These are phyloP conservation scores for Sporobolomyces phaffii DNA, from an alignment of 768 basidiomycete species.

Conservation along the genomic window DNA sequence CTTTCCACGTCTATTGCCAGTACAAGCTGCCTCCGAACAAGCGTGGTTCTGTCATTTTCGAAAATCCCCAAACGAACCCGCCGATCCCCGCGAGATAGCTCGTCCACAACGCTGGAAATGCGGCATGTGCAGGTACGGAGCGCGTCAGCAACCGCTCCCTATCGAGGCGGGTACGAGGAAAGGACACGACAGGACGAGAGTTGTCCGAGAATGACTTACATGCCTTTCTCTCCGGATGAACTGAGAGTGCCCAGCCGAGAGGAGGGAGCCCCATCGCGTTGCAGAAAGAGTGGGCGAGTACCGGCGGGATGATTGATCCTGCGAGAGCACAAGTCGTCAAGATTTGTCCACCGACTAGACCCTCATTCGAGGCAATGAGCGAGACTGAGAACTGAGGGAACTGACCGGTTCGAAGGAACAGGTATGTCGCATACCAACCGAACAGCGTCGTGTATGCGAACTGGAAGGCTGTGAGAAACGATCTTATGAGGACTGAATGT, in stretches of 20 bases:
- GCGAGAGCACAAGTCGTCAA: too few relatives aligned
- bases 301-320: constrained; percentile 66
- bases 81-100: constrained; percentile 60
- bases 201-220: constrained; percentile 18
- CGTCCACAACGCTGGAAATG: constrained; percentile 56
- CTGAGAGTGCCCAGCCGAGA: constrained; percentile 55
- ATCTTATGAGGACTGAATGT: too few relatives aligned
- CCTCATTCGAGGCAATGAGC: background rate
- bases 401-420: constrained; percentile 72
- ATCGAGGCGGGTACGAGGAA: too few relatives aligned
- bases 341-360: too few relatives aligned
- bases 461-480: constrained; percentile 64
- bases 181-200: background rate
- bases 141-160: too few relatives aligned
- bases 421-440: constrained; percentile 76
- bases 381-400: background rate
- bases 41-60: constrained; percentile 52
- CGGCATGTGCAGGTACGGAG: too few relatives aligned
- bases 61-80: constrained; percentile 56
- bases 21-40: constrained; percentile 31
- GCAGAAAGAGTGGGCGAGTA: constrained; percentile 81
- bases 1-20: constrained; percentile 19
- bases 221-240: constrained; percentile 53
- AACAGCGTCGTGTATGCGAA: constrained; percentile 85
- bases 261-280: constrained; percentile 89